Evolutionary conservation across 768 basidiomycete species (phyloP), one percentile per base, ranked within the genome.

Genomic region (Serpula lacrymans): DNA sequence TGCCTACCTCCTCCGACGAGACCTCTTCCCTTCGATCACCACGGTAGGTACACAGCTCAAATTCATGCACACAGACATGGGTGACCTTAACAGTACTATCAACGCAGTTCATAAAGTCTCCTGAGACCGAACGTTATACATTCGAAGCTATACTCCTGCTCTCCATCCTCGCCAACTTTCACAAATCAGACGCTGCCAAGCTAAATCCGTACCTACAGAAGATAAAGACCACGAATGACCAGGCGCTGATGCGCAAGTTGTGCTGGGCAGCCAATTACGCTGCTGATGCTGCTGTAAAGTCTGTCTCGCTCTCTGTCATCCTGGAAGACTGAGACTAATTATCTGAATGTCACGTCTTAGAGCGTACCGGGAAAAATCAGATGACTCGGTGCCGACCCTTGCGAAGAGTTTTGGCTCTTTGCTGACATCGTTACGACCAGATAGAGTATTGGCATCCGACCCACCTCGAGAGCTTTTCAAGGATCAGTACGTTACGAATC

Each of bases 101-200:
- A 16, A 14, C 9, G 5, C 33, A 84, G 84, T 63, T 83, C 24
- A 69, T 83, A 21, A 80, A 71, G 45, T 67, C 68, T 8, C 71
- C 70, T 2, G 72, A 75, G 16, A 83, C 74, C 4, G 71, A 74
- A 46, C 65, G 68, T 35, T 82, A 63, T 52, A 70, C 79, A 1
- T 78, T 82, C 39, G 81, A 84, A 51, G 77, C 79, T 1, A 60
- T 70, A 1, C 62, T 84, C 5, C 61, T 86, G 5, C 68, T 84
- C n/a, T 68, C 77, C 9, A 59, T 84, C 24, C 70, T 87, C 2
- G 77, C 77, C 39, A 84, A 83, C 50, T 87, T 79, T 54, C 84
- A 85, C 55, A 82, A 79, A 51, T 82, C 81, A 0, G 82, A 84
- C 51, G 81, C 80, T 8, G 77, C 80, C 8, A 81, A 74, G 47